Base-by-base conservation (phyloP, 208 protist genomes). In the Sergeia podlipaevii region DNA sequence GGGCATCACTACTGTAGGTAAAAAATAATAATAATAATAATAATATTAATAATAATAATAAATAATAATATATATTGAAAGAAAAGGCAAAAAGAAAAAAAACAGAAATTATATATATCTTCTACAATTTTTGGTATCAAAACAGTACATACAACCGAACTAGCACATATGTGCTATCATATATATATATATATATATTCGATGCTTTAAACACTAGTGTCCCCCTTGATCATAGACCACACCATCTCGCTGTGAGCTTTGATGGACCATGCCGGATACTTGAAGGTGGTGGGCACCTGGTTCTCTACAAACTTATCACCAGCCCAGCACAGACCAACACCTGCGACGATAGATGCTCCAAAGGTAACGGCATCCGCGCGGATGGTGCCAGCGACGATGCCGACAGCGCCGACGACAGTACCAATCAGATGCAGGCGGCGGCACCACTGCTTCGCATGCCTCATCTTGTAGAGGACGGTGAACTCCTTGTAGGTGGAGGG, bases 401-500 rank as follows among this genome's bases (percentile, higher is more conserved):
- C 74, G 32, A 65, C 21, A 2, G 71, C 59, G 17, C 50, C 64
- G 23, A 76, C 54, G 32, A 60, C 48, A 10, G 74, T 77, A 26
- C 80, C 80, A 39, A 73, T 50, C 1, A 88, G 27, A 47, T 84
- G 80, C 46, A 51, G 33, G 36, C 80, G 80, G 17, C 70, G 72
- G 39, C 61, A 74, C 54, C 59, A 68, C 28, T 58, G 38, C 45
- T 80, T 70, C 17, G 69, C 70, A 76, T 88, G 76, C 57, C 81
- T 74, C 0, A 73, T 54, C 28, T 80, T 18, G 62, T 84, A 88
- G 58, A 69, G 78, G 26, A 79, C 47, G 70, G 83, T 70, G 37
- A 71, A 88, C 70, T 88, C 80, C 42, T 61, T 68, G 60, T 65
- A 67, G 69, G 68, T 81, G 41, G 48, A 65, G 15, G 71, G 53